phyloP scores from a whole-genome alignment of 2,329 filamentous ascomycete genomes.

The Teratosphaeria zuluensis region DNA sequence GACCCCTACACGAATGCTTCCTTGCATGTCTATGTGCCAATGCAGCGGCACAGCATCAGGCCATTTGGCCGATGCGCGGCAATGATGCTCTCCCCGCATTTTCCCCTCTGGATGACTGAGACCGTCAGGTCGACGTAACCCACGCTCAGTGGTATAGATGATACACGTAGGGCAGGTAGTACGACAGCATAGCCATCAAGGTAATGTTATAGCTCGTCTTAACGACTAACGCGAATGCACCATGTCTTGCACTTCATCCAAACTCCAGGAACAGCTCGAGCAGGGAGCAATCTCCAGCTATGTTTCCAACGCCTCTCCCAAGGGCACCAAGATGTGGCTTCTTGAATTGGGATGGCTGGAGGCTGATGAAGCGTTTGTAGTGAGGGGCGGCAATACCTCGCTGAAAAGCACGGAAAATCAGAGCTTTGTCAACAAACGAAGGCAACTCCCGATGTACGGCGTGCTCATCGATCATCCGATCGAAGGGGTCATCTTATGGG shows the following conservation, averaged over 20 bases:
- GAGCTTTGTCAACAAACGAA: slow-evolving; percentile 32
- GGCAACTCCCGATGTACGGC: slow-evolving; percentile 33
- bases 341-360: slow-evolving; percentile 35
- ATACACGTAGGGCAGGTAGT: neutral
- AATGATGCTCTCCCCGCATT: neutral
- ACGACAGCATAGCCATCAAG: neutral
- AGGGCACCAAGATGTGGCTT: slow-evolving; percentile 35
- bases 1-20: neutral
- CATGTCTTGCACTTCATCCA: neutral
- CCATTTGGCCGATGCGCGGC: neutral
- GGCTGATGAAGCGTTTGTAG: slow-evolving; percentile 38
- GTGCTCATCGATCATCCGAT: slow-evolving; percentile 37
- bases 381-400: slow-evolving; percentile 33
- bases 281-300: slow-evolving; percentile 23
- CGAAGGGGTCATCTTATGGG: slow-evolving; percentile 37
- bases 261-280: slow-evolving; percentile 22
- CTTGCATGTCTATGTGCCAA: neutral
- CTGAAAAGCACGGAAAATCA: slow-evolving; percentile 24
- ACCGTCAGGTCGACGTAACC: neutral
- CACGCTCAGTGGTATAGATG: neutral
- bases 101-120: neutral
- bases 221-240: neutral
- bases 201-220: neutral
- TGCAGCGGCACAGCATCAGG: neutral
- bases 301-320: slow-evolving; percentile 30